Conservation (phyloP, 306 rosid genomes). For the Corylus americana region DNA sequence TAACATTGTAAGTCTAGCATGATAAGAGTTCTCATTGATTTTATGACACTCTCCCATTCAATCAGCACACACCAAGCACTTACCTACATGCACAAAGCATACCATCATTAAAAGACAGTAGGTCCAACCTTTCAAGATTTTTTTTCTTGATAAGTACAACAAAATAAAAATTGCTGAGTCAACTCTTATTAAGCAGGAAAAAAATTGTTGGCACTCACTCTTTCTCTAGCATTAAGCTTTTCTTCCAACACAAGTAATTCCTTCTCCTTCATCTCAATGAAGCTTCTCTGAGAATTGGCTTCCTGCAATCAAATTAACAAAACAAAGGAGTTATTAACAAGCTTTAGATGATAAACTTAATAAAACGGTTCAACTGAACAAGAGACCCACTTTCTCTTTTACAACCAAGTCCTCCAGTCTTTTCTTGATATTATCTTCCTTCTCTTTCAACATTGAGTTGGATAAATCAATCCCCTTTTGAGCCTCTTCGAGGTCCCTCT, state of each 20-base stretch:
- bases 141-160: neutral
- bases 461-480: conserved; percentile 47
- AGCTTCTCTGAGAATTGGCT: conserved; percentile 37
- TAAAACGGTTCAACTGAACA: conserved; percentile 14
- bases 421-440: conserved; percentile 57
- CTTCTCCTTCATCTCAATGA: conserved; percentile 56
- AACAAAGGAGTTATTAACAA: conserved; percentile 15
- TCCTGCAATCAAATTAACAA: conserved; percentile 53
- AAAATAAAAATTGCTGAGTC: conserved; percentile 1
- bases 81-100: neutral
- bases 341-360: neutral
- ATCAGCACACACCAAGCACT: neutral
- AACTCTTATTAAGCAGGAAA: conserved; percentile 9
- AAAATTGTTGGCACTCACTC: conserved; percentile 45
- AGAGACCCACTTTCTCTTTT: conserved; percentile 63
- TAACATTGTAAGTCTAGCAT: neutral
- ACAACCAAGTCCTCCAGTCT: conserved; percentile 49
- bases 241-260: conserved; percentile 56
- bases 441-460: conserved; percentile 49
- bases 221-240: conserved; percentile 71
- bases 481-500: conserved; percentile 53
- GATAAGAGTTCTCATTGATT: neutral
- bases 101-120: neutral
- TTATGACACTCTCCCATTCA: neutral
- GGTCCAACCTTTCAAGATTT: neutral